Evolutionary conservation across 768 basidiomycete species (phyloP), one percentile per base, ranked within the genome.

Genomic region (Naganishia kalamii): DNA sequence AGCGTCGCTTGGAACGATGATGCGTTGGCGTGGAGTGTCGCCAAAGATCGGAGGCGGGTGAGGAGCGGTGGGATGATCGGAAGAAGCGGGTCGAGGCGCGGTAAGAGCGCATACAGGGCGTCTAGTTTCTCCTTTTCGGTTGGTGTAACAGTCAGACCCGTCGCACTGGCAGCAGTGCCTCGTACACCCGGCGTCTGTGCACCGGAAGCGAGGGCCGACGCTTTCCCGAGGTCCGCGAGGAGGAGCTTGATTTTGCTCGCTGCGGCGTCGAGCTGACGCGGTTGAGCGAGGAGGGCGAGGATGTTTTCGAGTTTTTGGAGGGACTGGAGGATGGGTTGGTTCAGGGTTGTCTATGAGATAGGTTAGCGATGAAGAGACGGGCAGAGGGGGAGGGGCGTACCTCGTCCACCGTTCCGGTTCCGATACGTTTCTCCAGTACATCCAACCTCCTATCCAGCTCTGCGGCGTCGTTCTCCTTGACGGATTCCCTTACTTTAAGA

Each of bases 191-290:
- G 1, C 23, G 21, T 33, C 13, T 2, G 54, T 40, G 21, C 32
- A 32, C 60, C 60, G 33, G 23, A 25, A 25, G 41, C 25, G 17
- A 49, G 29, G 12, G 74, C 61, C 80, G 81, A 74, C 81, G 85
- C 84, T 32, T 93, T 87, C 54, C 98, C 94, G 57, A 99, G 84
- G 77, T 99, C 96, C 0, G 92, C 87, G 15, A 94, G 82, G 19
- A 98, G 84, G 8, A 97, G 81, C 73, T 98, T 99, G 67, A 98
- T 84, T 4, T 94, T 87, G 4, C 94, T 85, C 1, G 93, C 93
- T 68, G 97, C 88, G 12, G 91, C 89, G 77, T 99, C 96, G 54
- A 98, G 87, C 74, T 98, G 92, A 17, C 93, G 86, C 0, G 96
- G 94, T 80, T 97, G 92, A 0, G 94, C 90, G 49, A 99, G 85